Evolutionary conservation across 257 asterid species (phyloP).

Genomic region (Solanum appendiculatum): DNA sequence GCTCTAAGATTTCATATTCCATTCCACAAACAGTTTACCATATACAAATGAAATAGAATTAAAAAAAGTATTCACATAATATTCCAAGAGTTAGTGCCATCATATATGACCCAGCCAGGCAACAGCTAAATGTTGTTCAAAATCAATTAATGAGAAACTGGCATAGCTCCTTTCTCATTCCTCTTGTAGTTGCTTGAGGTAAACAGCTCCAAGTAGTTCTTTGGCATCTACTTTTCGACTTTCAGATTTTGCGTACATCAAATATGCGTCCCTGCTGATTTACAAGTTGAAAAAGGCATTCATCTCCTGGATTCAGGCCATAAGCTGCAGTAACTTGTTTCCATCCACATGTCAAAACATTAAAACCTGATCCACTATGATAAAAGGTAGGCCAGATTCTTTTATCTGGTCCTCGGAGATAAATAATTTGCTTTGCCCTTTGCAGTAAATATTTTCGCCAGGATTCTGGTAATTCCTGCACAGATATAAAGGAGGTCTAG

Average conservation of each 20-base stretch:
- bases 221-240: background rate
- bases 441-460: background rate
- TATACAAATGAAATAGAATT: background rate
- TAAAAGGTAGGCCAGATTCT: slow-evolving; percentile 4
- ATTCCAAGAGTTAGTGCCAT: background rate
- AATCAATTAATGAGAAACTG: background rate
- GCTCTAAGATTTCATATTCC: background rate
- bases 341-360: slow-evolving; percentile 7
- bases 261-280: background rate
- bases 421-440: background rate
- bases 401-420: slow-evolving; percentile 7
- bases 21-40: background rate
- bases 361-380: background rate
- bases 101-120: background rate
- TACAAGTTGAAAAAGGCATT: background rate
- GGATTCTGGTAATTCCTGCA: slow-evolving; percentile 4
- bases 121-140: background rate
- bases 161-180: background rate
- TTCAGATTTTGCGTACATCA: background rate
- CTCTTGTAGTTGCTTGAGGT: background rate
- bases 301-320: slow-evolving; percentile 8
- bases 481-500: background rate
- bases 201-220: background rate
- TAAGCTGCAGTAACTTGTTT: background rate
- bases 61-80: background rate